phyloP scores from a whole-genome alignment of 1,284 basidiomycete species.

The Ustilago crameri region DNA sequence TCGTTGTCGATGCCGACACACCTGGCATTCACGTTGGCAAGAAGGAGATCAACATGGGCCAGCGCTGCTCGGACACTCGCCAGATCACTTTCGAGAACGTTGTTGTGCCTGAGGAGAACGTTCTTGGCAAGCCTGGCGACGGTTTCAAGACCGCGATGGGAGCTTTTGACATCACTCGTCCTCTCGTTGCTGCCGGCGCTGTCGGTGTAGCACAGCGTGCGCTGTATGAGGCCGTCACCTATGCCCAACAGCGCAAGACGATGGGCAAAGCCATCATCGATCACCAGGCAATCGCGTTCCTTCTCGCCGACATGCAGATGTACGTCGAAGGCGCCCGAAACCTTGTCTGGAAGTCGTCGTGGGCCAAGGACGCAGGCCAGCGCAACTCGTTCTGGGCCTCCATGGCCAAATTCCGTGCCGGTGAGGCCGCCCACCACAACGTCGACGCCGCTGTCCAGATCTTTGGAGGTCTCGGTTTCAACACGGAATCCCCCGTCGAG shows the following conservation, averaged over 20 bases:
- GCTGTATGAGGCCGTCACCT: conserved; percentile 72
- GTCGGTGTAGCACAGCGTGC: conserved; percentile 73
- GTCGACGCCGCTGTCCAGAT: conserved; percentile 70
- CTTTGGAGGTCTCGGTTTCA: conserved; percentile 71
- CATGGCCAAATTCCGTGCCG: conserved; percentile 72
- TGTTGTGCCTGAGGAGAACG: conserved; percentile 71
- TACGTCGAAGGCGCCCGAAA: conserved; percentile 70
- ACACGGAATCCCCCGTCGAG: conserved; percentile 73
- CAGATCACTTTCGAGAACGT: conserved; percentile 73
- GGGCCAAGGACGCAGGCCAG: conserved; percentile 71
- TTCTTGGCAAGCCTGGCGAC: conserved; percentile 72
- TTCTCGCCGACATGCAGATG: conserved; percentile 74
- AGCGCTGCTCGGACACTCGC: conserved; percentile 73
- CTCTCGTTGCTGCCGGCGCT: conserved; percentile 72
- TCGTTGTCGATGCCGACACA: conserved; percentile 72
- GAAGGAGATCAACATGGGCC: conserved; percentile 75
- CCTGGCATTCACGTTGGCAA: conserved; percentile 70
- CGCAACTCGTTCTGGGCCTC: conserved; percentile 73
- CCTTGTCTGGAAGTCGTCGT: conserved; percentile 72
- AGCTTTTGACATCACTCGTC: conserved; percentile 72
- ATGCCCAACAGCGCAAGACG: conserved; percentile 73
- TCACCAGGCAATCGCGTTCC: conserved; percentile 73
- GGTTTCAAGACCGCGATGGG: conserved; percentile 73
- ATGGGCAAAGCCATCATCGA: conserved; percentile 73
- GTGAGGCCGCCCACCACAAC: conserved; percentile 58